Percentiles rank a stretch among this genome's conserved stretches.
phyloP scores from a whole-genome alignment of 2,329 filamentous ascomycete genomes.

The Paecilomyces sp. region DNA sequence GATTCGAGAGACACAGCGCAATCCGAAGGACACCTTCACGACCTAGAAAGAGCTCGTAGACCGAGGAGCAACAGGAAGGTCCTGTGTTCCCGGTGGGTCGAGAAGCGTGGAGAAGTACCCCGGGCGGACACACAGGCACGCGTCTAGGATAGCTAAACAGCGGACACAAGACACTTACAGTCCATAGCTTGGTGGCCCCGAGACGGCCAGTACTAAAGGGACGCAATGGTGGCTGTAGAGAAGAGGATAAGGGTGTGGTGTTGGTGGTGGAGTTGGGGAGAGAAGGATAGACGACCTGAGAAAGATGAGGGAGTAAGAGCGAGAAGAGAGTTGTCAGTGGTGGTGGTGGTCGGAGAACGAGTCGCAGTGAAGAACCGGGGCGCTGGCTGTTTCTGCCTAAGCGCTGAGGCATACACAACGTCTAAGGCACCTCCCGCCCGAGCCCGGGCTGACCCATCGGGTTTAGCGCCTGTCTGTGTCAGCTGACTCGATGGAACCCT shows the following conservation, averaged over 20 bases:
- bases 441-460: not conserved
- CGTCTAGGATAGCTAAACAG: slow-evolving; percentile 18
- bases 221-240: slow-evolving; percentile 25
- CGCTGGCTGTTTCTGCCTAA: slow-evolving; percentile 18
- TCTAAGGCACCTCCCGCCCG: not conserved
- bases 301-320: slow-evolving; percentile 24
- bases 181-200: slow-evolving; percentile 51
- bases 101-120: slow-evolving; percentile 32
- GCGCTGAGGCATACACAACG: slow-evolving; percentile 15
- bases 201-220: slow-evolving; percentile 21
- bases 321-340: slow-evolving; percentile 24
- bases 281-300: slow-evolving; percentile 22
- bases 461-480: not conserved
- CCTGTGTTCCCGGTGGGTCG: slow-evolving; percentile 30
- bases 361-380: slow-evolving; percentile 16
- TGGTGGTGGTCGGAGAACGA: slow-evolving; percentile 14
- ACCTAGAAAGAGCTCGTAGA: slow-evolving; percentile 10
- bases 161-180: slow-evolving; percentile 44
- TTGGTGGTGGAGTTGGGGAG: slow-evolving; percentile 21
- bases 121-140: slow-evolving; percentile 25
- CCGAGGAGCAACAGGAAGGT: slow-evolving; percentile 12
- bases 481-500: not conserved
- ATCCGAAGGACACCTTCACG: slow-evolving; percentile 8
- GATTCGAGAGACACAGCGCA: slow-evolving; percentile 10
- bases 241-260: slow-evolving; percentile 15